These are phyloP conservation scores for Metarhizium robertsii DNA, from an alignment of 2,329 filamentous ascomycete genomes.

Conservation along the genomic window DNA sequence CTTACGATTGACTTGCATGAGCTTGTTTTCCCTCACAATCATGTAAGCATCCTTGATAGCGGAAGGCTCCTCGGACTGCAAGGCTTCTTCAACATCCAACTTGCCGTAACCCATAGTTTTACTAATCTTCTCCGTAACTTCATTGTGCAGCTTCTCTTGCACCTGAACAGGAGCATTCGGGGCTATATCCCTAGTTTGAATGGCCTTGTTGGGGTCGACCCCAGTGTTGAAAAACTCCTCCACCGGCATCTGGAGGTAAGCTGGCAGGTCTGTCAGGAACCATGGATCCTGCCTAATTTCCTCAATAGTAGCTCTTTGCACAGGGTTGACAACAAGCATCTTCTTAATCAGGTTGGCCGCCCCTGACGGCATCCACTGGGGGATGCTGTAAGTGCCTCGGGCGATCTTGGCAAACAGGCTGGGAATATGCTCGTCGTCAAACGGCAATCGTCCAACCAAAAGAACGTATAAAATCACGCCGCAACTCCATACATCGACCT, in stretches of 20 bases:
- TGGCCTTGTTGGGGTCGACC: slow-evolving; percentile 87
- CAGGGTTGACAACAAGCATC: slow-evolving; percentile 92
- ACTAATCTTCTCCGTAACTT: slow-evolving; percentile 90
- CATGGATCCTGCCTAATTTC: slow-evolving; percentile 91
- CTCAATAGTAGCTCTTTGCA: slow-evolving; percentile 86
- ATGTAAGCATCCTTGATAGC: slow-evolving; percentile 98
- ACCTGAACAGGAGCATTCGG: slow-evolving; percentile 69
- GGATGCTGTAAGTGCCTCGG: slow-evolving; percentile 85
- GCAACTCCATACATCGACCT: slow-evolving; percentile 98
- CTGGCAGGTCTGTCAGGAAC: slow-evolving; percentile 80
- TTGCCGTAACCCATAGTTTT: slow-evolving; percentile 97
- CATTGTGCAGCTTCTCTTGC: slow-evolving; percentile 82
- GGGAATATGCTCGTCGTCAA: slow-evolving; percentile 97
- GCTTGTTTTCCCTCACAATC: slow-evolving; percentile 93
- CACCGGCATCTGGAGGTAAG: slow-evolving; percentile 77
- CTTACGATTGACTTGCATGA: slow-evolving; percentile 92
- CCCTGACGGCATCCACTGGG: slow-evolving; percentile 80
- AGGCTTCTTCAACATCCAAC: slow-evolving; percentile 87
- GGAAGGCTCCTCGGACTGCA: slow-evolving; percentile 86
- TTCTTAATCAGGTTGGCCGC: slow-evolving; percentile 76
- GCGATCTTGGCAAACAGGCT: slow-evolving; percentile 97
- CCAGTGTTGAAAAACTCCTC: slow-evolving; percentile 92
- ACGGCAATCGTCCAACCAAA: slow-evolving; percentile 75
- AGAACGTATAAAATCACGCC: slow-evolving; percentile 85
- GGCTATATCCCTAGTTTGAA: slow-evolving; percentile 72